Conservation (phyloP, 2,329 filamentous ascomycete genomes). For the Rutstroemia sp. region DNA sequence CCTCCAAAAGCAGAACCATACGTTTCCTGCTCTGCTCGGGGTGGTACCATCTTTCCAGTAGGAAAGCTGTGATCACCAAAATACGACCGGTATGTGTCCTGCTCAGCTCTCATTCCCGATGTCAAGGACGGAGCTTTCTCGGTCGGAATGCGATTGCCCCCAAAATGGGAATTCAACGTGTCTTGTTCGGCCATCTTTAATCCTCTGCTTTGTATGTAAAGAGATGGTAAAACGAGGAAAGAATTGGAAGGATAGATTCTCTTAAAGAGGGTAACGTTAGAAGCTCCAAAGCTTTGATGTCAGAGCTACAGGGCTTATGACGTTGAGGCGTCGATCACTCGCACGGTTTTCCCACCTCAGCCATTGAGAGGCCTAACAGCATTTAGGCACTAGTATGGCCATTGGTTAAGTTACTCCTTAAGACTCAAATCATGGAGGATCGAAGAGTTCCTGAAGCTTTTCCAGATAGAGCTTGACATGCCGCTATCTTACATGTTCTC, state of each 20-base stretch:
- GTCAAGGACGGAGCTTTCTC: neutral
- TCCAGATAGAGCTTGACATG: too few relatives aligned
- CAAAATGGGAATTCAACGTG: slow-evolving; percentile 6
- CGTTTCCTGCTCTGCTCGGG: neutral
- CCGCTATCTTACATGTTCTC: too few relatives aligned
- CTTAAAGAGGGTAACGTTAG: too few relatives aligned
- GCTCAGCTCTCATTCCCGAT: neutral
- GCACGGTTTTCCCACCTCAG: too few relatives aligned
- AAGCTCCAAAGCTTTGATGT: neutral
- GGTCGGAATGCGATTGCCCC: neutral
- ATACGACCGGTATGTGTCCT: neutral
- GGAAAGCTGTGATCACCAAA: neutral
- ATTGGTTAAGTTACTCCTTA: too few relatives aligned
- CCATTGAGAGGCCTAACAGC: too few relatives aligned
- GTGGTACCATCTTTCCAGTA: neutral
- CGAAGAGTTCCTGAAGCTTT: too few relatives aligned
- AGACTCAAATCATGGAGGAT: too few relatives aligned
- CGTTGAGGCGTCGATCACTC: too few relatives aligned
- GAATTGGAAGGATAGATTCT: neutral
- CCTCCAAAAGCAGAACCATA: neutral
- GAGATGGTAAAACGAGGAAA: neutral
- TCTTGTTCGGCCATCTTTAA: slow-evolving; percentile 9
- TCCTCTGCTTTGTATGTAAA: neutral
- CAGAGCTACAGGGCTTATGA: neutral
- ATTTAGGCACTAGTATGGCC: too few relatives aligned